Evolutionary conservation across 208 protist genomes (phyloP), one percentile per base, ranked within the genome.

Genomic region (Acanthamoeba culbertsoni): DNA sequence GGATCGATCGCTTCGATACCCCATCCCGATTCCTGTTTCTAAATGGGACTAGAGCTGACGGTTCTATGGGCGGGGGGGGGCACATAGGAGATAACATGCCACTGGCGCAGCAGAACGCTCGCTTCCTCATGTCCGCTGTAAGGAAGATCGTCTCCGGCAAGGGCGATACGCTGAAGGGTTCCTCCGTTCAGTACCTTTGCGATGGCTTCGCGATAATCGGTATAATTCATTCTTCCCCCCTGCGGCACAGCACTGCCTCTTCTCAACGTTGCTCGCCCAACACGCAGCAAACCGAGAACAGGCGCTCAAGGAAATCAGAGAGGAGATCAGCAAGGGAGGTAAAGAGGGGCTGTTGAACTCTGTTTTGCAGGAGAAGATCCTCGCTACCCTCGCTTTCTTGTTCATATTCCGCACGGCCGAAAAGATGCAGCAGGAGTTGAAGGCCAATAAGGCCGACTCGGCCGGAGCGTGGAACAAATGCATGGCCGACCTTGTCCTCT

Each of bases 21-120:
- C 35, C 2, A 14, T 10, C 59, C 59, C n/a, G 31, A 68, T 68
- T 55, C 18, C 8, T 55, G 8, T 55, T 55, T 55, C 18, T 55
- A 23, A 23, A 23, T 55, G 8, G 8, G 8, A 18, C 48, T 55
- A 23, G 12, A 18, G 12, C 48, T 8, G 48, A 8, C 12, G 8
- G 48, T 8, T 55, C 18, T 55, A 18, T 18, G 16, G 51, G 14
- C 51, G 23, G 16, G 23, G 16, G 51, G 16, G 14, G 23, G 51
- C 51, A 59, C 28, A 37, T 33, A 77, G 88, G 91, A 8, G 91
- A 93, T 43, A 93, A 93, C 73, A 93, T 55, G 71, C 43, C 59
- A 40, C 68, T 93, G 68, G 37, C 46, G 23, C 91, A 93, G 59
- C 89, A 93, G 51, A 93, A 77, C 45, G 89, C 89, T 91, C 86